Conservation (phyloP, 2,329 filamentous ascomycete species). For the Thielaviopsis ethacetica region DNA sequence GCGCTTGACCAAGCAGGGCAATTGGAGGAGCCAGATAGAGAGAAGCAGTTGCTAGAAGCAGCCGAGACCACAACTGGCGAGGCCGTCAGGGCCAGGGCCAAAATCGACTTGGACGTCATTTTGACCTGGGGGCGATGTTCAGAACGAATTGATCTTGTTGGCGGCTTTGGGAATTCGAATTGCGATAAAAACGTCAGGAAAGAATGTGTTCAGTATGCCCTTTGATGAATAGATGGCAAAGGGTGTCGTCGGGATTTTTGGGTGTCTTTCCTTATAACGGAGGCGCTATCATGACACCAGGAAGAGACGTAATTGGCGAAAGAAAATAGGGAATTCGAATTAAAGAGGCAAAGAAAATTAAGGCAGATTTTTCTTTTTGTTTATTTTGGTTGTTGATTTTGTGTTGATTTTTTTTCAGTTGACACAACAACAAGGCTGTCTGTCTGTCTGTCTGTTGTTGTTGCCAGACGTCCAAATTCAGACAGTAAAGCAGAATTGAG, state of each 20-base stretch:
- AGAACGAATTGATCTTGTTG: neutral
- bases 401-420: no score
- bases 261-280: conserved; percentile 9
- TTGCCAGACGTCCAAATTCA: neutral
- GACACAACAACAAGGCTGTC: neutral
- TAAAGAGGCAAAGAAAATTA: neutral
- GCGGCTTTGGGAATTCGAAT: neutral
- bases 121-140: neutral
- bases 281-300: neutral
- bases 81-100: conserved; percentile 4
- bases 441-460: no score
- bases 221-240: neutral
- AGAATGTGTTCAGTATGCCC: neutral
- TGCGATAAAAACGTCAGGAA: neutral
- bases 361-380: neutral
- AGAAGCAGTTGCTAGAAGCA: conserved; percentile 8
- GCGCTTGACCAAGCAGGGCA: conserved; percentile 10
- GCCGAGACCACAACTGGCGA: conserved; percentile 7
- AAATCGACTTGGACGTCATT: conserved; percentile 8
- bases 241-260: neutral
- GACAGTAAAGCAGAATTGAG: neutral
- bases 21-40: conserved; percentile 6
- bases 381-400: neutral
- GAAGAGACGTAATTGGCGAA: neutral
- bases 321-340: neutral